Base-by-base conservation (phyloP, 108 stramenopile genomes). In the Pelagomonas calceolata region DNA sequence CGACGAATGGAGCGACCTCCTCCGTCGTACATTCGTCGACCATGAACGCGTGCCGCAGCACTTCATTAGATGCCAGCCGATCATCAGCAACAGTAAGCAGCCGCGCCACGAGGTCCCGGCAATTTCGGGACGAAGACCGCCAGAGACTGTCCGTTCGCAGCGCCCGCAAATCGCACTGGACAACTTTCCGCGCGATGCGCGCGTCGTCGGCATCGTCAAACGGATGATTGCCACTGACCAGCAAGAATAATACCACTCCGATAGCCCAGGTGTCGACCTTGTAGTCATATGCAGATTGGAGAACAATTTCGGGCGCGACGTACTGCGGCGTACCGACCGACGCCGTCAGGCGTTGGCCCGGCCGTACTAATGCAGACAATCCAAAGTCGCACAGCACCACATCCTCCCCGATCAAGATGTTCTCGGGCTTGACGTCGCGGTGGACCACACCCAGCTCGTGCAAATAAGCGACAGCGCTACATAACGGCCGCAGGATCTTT, bases 361-460 rank as follows among this genome's bases (percentile, higher is more conserved):
- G 82, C 30, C 76, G 34, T 35, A 85, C 71, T 3, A 84, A 64
- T 74, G 82, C 83, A 69, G 77, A 78, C 43, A 85, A 76, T 0
- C 84, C 84, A 63, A 85, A 85, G 75, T 85, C 84, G 43, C 80
- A 80, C n/a, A 85, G 81, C 34, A 71, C 36, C 34, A 63, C 60
- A 67, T 85, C 82, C 44, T 70, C 71, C 16, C 82, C 80, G 39
- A 78, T 76, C 0, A 85, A 74, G 10, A 85, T 81, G 78, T 85
- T 85, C 79, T 85, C 84, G 21, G 84, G 84, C 76, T 85, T 83
- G 16, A 84, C 39, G 51, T 84, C 83, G 64, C 83, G 81, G 69
- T 84, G 83, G 35, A 78, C 79, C 68, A 85, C 79, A 64, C 84
- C 84, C 63, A 85, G 74, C 64, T 79, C 78, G 76, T 85, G 84